A percentile compares a stretch with the other conserved stretches of the same genome.
These are phyloP conservation scores for Amniculicola lignicola DNA, from an alignment of 495 filamentous ascomycete genomes.

Conservation along the genomic window DNA sequence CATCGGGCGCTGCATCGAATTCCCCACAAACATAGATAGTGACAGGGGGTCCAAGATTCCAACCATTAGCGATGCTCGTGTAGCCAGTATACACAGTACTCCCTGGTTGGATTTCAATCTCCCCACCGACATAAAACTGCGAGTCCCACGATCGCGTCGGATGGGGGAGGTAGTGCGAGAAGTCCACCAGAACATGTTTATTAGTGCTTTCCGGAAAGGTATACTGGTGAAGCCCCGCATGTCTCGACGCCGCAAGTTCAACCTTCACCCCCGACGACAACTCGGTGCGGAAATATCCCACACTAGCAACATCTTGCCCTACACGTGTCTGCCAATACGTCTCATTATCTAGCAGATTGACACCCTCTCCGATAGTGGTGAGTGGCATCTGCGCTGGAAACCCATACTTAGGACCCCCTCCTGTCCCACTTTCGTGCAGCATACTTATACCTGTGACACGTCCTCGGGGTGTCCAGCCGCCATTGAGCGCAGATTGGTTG, in stretches of 20 bases:
- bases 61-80: slow-evolving; percentile 34
- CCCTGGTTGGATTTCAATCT: slow-evolving; percentile 33
- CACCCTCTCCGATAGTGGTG: slow-evolving; percentile 15
- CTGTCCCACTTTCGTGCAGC: slow-evolving; percentile 40
- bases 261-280: slow-evolving; percentile 35
- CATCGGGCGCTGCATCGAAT: slow-evolving; percentile 35
- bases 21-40: slow-evolving; percentile 41
- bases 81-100: slow-evolving; percentile 36
- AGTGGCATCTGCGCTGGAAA: slow-evolving; percentile 41
- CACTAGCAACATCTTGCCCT: slow-evolving; percentile 35
- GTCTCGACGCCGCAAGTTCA: slow-evolving; percentile 33
- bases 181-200: slow-evolving; percentile 38
- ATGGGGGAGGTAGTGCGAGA: slow-evolving; percentile 44
- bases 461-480: slow-evolving; percentile 40
- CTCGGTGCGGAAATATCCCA: slow-evolving; percentile 38
- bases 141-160: slow-evolving; percentile 30
- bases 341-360: slow-evolving; percentile 40
- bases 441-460: slow-evolving; percentile 38
- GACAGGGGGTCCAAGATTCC: slow-evolving; percentile 40
- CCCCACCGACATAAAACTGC: slow-evolving; percentile 38
- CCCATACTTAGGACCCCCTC: slow-evolving; percentile 42
- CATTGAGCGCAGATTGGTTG: slow-evolving; percentile 38
- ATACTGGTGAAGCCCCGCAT: slow-evolving; percentile 38
- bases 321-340: slow-evolving; percentile 39
- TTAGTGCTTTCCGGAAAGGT: slow-evolving; percentile 29